Evolutionary conservation across 1,284 basidiomycete genomes (phyloP).

Genomic region (Pseudomicrostroma phylloplanum): DNA sequence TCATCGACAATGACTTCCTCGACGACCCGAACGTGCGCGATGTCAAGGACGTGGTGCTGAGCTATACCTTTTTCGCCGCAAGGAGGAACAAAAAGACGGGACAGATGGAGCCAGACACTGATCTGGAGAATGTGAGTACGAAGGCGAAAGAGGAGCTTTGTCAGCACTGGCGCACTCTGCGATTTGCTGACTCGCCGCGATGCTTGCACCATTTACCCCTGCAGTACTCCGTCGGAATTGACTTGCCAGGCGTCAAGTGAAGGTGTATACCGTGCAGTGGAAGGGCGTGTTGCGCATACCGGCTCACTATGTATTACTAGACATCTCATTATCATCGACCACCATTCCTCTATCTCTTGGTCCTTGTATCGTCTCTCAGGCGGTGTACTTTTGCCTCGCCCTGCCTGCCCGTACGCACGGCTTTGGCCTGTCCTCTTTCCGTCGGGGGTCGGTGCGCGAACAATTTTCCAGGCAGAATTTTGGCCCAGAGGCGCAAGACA

Average conservation of each 20-base stretch:
- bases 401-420: too few species aligned
- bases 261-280: not conserved
- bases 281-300: not conserved
- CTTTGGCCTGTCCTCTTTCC: too few species aligned
- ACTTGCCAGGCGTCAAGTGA: slow-evolving; percentile 4
- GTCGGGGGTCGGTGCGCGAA: too few species aligned
- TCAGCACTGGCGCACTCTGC: too few species aligned
- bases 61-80: slow-evolving; percentile 88
- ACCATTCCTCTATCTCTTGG: too few species aligned
- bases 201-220: slow-evolving; percentile 10
- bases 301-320: not conserved
- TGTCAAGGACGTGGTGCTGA: slow-evolving; percentile 84
- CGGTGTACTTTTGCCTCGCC: too few species aligned
- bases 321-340: not conserved
- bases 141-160: too few species aligned
- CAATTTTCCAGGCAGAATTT: too few species aligned
- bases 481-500: too few species aligned
- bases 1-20: slow-evolving; percentile 92
- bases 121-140: not conserved
- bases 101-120: slow-evolving; percentile 33
- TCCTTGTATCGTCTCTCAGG: too few species aligned
- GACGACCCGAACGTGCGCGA: slow-evolving; percentile 81
- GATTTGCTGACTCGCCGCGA: too few species aligned
- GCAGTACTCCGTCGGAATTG: not conserved
- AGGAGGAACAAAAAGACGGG: slow-evolving; percentile 53